Base-by-base conservation (phyloP, 2,329 filamentous ascomycete genomes). In the Anisogramma anomala region DNA sequence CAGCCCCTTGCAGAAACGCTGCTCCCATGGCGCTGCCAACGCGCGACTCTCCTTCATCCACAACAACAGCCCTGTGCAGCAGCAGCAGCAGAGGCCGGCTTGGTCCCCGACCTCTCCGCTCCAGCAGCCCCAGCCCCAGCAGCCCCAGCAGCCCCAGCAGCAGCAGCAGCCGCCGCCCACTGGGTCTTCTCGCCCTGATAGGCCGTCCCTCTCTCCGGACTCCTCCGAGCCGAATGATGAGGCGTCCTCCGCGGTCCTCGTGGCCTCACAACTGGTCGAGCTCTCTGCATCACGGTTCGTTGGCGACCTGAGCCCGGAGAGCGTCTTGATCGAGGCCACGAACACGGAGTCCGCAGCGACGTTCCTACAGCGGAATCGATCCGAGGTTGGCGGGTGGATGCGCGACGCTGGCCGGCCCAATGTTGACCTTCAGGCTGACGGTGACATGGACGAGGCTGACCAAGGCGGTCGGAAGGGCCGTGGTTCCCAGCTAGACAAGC, bases 381-480 rank as follows among this genome's bases (percentile, higher is more conserved):
- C 43, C 6, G 46, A 39, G 10, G 36, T 48, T 14, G 46, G 46
- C 6, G 43, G 36, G 1, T 48, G 46, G 46, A 23, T 48, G 30
- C 53, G 34, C 3, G 27, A 23, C 62, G 7, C 63, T 64, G 1
- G 67, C 68, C 45, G 61, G 68, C 37, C 3, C 17, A 17, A 6
- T 18, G 19, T 15, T 20, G 36, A 32, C 3, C n/a, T n/a, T n/a
- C 14, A 58, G 56, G 37, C 30, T 4, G 61, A 63, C 20, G 61
- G 35, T 7, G 23, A 25, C 1, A 18, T 10, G 9, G 14, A 42
- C 13, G 25, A 9, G 4, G 22, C 23, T 18, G 3, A 11, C 15
- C 22, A 4, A 25, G 9, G n/a, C n/a, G 6, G 5, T 27, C 11
- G 31, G 14, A 26, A 6, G 22, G 15, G 9, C 23, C 15, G 10